These are phyloP conservation scores for Croton laevigatus DNA, from an alignment of 441 rosid genomes.

Conservation along the genomic window DNA sequence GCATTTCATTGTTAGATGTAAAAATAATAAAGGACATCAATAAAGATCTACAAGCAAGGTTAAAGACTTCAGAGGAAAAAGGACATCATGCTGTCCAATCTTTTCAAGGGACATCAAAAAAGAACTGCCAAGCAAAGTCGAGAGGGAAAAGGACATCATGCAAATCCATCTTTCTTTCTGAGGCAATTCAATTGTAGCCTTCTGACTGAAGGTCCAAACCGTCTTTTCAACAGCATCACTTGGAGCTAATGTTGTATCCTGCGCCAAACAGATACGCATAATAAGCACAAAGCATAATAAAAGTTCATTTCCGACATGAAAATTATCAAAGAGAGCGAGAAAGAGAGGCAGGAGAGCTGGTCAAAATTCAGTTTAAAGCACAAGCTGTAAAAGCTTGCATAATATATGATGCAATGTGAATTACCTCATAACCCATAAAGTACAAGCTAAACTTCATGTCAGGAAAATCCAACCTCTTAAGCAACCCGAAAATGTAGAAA, in stretches of 20 bases:
- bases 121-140: neutral
- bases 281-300: conserved; percentile 8
- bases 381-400: neutral
- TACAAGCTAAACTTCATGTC: conserved; percentile 88
- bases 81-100: neutral
- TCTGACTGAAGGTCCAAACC: conserved; percentile 72
- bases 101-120: neutral
- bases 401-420: neutral
- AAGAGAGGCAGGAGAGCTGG: neutral
- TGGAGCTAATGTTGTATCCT: conserved; percentile 77
- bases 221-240: conserved; percentile 66
- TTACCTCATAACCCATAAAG: conserved; percentile 87
- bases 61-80: neutral
- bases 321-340: neutral
- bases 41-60: neutral
- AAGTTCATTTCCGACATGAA: neutral
- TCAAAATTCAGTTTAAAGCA: neutral
- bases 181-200: conserved; percentile 79
- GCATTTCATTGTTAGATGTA: conserved; percentile 21
- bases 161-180: conserved; percentile 44
- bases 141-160: neutral
- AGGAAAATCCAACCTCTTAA: conserved; percentile 85
- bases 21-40: conserved; percentile 1
- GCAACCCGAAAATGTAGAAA: conserved; percentile 48
- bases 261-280: conserved; percentile 15